Evolutionary conservation across 2,329 filamentous ascomycete genomes (phyloP), one percentile per base, ranked within the genome.

Genomic region (Ceratocystis ficicola): DNA sequence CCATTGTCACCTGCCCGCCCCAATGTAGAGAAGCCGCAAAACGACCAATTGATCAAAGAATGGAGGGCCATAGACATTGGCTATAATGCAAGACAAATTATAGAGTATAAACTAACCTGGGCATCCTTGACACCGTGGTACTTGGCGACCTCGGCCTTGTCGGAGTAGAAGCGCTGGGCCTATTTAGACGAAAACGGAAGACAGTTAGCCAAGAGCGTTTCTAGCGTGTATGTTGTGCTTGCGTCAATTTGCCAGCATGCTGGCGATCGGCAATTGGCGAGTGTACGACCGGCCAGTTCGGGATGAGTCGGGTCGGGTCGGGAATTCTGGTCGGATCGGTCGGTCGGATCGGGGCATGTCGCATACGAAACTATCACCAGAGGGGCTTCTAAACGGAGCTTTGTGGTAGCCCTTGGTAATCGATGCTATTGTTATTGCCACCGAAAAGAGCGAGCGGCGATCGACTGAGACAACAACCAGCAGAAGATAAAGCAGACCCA

Each of bases 121-220:
- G 87, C 80, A 75, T 89, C 90, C 81, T 95, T 96, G 75, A 85
- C 83, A 72, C 93, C 94, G 74, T 90, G 87, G 82, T 96, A 99
- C 81, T 94, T 89, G 77, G 92, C 94, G 73, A 97, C 91, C 72
- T 84, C 77, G 41, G 62, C 59, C 68, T 77, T 76, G 75, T 80
- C 83, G 75, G 83, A 84, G 80, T 87, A 92, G 77, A 77, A 83
- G 75, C 85, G 79, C 75, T 78, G 76, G 75, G 77, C 78, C 80
- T 84, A 70, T 5, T 7, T 7, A 30, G 25, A 20, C n/a, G 8
- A 65, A 66, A 71, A 62, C 69, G 71, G 62, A 62, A 62, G 20
- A 65, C 66, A 28, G 68, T 71, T 69, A 44, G 32, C 57, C 15
- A 63, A 30, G 60, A 36, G 36, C 36, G 10, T 63, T 62, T 66